phyloP scores from a whole-genome alignment of 495 filamentous ascomycete species.

The Tuber brumale region DNA sequence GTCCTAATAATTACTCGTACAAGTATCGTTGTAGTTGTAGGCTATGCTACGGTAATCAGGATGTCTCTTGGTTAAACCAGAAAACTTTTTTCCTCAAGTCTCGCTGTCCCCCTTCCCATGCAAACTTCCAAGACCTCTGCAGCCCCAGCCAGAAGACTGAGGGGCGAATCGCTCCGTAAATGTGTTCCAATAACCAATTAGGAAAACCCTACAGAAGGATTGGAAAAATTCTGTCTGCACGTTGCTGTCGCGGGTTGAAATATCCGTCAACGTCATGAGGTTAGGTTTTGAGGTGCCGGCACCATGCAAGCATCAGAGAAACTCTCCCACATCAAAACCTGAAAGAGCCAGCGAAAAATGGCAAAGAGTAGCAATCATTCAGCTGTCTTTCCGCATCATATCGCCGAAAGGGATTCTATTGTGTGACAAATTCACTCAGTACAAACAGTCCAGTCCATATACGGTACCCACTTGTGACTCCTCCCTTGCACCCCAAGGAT shows the following conservation, averaged over 20 bases:
- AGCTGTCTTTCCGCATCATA: background rate
- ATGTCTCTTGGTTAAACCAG: background rate
- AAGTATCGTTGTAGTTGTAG: too few relatives aligned
- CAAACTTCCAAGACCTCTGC: background rate
- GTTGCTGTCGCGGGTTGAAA: background rate
- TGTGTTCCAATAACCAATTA: background rate
- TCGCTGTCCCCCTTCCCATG: background rate
- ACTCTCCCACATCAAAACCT: background rate
- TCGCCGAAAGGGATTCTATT: background rate
- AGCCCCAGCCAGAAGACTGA: background rate
- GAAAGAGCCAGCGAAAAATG: background rate
- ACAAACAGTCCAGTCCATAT: background rate
- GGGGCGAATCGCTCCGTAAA: background rate
- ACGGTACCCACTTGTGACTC: background rate
- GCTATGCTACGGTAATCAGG: background rate
- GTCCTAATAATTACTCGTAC: background rate
- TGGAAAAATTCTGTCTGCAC: background rate
- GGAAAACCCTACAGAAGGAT: background rate
- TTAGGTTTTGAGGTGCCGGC: background rate
- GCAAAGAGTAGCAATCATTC: background rate
- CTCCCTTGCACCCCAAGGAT: background rate
- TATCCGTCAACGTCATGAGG: background rate
- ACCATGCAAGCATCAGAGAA: background rate
- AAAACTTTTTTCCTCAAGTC: background rate
- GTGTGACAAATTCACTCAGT: background rate